Conservation (phyloP, 2,329 filamentous ascomycete species). For the Ascochyta clinopodiicola region DNA sequence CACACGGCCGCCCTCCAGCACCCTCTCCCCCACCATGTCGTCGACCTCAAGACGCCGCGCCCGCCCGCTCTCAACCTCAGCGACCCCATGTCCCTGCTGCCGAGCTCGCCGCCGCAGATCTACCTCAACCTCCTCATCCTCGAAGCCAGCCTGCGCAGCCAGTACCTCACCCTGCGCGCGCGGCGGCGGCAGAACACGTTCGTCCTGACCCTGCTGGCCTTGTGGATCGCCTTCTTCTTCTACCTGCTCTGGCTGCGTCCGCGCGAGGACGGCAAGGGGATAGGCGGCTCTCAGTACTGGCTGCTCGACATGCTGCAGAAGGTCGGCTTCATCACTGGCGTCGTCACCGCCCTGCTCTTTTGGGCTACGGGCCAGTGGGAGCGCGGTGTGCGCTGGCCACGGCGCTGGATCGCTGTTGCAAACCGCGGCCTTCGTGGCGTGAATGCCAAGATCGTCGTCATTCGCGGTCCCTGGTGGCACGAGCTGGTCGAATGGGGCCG, state of each 20-base stretch:
- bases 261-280: slow-evolving; percentile 89
- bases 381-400: slow-evolving; percentile 89
- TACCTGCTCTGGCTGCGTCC: slow-evolving; percentile 94
- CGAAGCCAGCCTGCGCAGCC: slow-evolving; percentile 88
- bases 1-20: slow-evolving; percentile 17
- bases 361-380: slow-evolving; percentile 98
- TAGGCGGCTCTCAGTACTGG: slow-evolving; percentile 96
- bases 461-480: slow-evolving; percentile 80
- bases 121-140: slow-evolving; percentile 98
- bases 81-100: slow-evolving; percentile 80
- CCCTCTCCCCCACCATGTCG: slow-evolving; percentile 35
- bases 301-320: slow-evolving; percentile 89
- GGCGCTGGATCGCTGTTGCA: slow-evolving; percentile 85
- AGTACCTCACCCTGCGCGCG: slow-evolving; percentile 89
- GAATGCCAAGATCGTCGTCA: slow-evolving; percentile 95
- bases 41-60: slow-evolving; percentile 32
- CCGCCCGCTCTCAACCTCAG: slow-evolving; percentile 50
- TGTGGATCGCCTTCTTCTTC: slow-evolving; percentile 84
- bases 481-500: slow-evolving; percentile 75
- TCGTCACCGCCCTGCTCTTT: slow-evolving; percentile 84
- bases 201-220: slow-evolving; percentile 78
- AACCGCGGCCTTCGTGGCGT: slow-evolving; percentile 90
- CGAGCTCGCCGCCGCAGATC: slow-evolving; percentile 93
- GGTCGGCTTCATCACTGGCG: slow-evolving; percentile 87
- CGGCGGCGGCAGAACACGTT: slow-evolving; percentile 91